Evolutionary conservation across 257 asterid species (phyloP).

Genomic region (Lavandula angustifolia): DNA sequence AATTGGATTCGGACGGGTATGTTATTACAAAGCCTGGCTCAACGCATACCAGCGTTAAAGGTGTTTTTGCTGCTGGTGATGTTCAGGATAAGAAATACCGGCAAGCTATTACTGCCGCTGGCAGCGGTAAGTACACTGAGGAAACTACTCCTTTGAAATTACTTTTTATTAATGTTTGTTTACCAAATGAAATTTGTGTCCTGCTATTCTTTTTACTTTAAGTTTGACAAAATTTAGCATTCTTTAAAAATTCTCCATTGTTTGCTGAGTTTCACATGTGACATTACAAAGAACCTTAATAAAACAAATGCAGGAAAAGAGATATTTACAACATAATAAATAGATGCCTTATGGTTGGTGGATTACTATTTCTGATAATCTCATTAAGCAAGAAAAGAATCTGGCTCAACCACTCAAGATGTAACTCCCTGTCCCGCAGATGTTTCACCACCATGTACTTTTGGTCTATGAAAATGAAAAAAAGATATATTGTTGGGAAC

Average conservation of each 20-base stretch:
- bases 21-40: constrained; percentile 78
- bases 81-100: constrained; percentile 98
- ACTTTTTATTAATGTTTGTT: background rate
- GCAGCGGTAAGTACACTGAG: constrained; percentile 61
- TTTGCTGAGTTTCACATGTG: constrained; percentile 4
- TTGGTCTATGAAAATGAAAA: constrained; percentile 3
- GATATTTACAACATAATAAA: background rate
- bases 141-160: background rate
- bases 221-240: constrained; percentile 9
- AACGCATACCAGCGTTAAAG: constrained; percentile 74
- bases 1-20: constrained; percentile 84
- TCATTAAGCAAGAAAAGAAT: constrained; percentile 29
- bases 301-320: background rate
- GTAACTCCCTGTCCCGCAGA: background rate
- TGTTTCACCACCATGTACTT: constrained; percentile 23
- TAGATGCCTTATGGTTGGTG: constrained; percentile 27
- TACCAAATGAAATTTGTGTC: constrained; percentile 12
- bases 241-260: background rate
- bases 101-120: constrained; percentile 97
- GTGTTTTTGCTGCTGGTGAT: constrained; percentile 98
- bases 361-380: constrained; percentile 21
- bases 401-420: constrained; percentile 13
- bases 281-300: background rate
- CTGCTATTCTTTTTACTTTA: constrained; percentile 11
- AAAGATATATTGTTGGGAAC: constrained; percentile 5